phyloP scores from a whole-genome alignment of 2,329 filamentous ascomycete species.

The Colletotrichum melonis region DNA sequence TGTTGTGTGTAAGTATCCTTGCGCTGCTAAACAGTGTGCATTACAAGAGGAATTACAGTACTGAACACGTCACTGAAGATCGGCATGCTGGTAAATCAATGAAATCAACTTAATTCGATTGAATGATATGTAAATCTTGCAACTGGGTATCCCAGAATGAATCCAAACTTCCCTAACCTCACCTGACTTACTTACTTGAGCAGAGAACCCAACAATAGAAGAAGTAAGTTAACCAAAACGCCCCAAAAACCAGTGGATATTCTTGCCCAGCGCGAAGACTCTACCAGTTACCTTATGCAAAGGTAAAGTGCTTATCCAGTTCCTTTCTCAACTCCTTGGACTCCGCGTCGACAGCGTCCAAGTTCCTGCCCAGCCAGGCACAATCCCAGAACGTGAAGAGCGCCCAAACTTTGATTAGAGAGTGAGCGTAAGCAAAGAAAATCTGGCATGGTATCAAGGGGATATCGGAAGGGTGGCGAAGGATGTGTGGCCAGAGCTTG shows the following conservation, averaged over 20 bases:
- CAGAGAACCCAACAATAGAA: too few relatives aligned
- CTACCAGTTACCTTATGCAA: neutral
- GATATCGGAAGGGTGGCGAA: constrained; percentile 62
- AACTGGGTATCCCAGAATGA: too few relatives aligned
- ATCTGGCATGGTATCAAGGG: constrained; percentile 61
- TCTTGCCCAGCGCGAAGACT: neutral
- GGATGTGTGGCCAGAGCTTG: constrained; percentile 66
- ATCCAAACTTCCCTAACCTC: too few relatives aligned
- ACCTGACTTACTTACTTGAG: too few relatives aligned
- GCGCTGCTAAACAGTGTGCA: too few relatives aligned
- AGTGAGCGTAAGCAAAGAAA: constrained; percentile 68
- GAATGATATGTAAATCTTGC: too few relatives aligned
- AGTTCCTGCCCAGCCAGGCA: constrained; percentile 53
- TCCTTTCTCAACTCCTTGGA: neutral
- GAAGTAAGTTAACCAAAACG: too few relatives aligned
- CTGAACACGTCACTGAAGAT: too few relatives aligned
- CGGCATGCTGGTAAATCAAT: too few relatives aligned
- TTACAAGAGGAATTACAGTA: too few relatives aligned
- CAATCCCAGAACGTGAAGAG: constrained; percentile 62
- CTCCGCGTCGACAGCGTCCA: constrained; percentile 40
- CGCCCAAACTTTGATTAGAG: constrained; percentile 67
- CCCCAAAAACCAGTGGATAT: neutral
- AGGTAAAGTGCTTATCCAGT: neutral
- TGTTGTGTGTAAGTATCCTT: neutral
- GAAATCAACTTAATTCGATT: too few relatives aligned